These are phyloP conservation scores for Phytophthora meadii DNA, from an alignment of 352 stramenopile species.

Conservation along the genomic window DNA sequence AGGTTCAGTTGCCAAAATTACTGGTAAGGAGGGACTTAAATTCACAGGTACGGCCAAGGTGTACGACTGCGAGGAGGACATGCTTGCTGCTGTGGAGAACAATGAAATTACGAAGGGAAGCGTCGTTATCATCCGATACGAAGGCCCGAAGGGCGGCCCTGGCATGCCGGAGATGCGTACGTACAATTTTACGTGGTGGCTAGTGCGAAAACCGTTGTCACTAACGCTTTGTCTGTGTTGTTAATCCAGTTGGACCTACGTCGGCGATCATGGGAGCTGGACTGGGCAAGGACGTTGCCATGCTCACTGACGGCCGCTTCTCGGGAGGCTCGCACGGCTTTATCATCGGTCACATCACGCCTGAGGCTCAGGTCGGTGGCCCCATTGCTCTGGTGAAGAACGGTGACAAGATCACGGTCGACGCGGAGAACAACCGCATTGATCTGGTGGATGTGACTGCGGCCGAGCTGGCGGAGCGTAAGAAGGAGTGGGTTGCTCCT, in stretches of 20 bases:
- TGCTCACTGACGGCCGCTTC: constrained; percentile 98
- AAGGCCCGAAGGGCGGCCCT: constrained; percentile 97
- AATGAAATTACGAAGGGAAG: constrained; percentile 96
- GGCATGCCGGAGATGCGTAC: constrained; percentile 98
- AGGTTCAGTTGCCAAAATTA: constrained; percentile 96
- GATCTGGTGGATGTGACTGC: constrained; percentile 91
- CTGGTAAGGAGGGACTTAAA: constrained; percentile 91
- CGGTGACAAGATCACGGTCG: constrained; percentile 96
- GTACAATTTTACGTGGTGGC: too few relatives aligned
- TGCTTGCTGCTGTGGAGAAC: constrained; percentile 90
- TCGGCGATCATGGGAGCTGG: constrained; percentile 98
- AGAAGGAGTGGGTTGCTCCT: constrained; percentile 91
- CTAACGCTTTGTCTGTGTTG: constrained; percentile 2
- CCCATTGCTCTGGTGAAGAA: constrained; percentile 97
- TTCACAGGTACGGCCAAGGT: constrained; percentile 87
- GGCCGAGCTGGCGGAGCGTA: constrained; percentile 87
- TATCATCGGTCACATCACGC: constrained; percentile 99
- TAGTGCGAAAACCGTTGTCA: too few relatives aligned
- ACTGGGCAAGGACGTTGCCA: constrained; percentile 96
- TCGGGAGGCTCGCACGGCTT: constrained; percentile 98
- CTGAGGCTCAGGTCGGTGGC: constrained; percentile 97
- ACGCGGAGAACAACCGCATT: constrained; percentile 95
- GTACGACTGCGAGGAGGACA: constrained; percentile 98
- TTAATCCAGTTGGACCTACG: constrained; percentile 22
- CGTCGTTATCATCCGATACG: constrained; percentile 99